Evolutionary conservation across 2,329 filamentous ascomycete species (phyloP), one percentile per base, ranked within the genome.

Genomic region (Calonectria honghensis): DNA sequence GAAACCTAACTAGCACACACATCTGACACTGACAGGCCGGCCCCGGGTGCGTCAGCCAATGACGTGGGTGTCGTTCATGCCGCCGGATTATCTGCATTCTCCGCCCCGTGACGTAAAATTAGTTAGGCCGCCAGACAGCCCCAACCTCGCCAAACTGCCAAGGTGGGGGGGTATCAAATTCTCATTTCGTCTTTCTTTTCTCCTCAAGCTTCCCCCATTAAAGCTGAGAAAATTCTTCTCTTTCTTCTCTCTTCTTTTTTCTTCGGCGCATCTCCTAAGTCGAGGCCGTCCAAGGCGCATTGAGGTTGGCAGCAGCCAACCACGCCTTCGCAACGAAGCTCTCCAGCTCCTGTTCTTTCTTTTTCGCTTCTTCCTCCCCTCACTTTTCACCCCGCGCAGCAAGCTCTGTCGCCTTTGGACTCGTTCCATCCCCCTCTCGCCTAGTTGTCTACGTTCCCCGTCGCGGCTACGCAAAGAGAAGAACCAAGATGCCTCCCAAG

Each of bases 401-500:
- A 88, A 91, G 92, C 87, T 89, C 92, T 94, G 92, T 91, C 79
- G 88, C 91, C 89, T 81, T 85, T 83, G 82, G 86, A 85, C 84
- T 85, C 84, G 81, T 87, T 88, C 87, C 87, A 82, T 84, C 85
- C 84, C 86, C 90, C 87, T 87, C 88, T 84, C 87, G 88, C 85
- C 88, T 87, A 85, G 86, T 86, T 73, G 76, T 86, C 83, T 79
- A 89, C 81, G 86, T 88, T 85, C 86, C 88, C 79, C 87, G 85
- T 83, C 88, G 91, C 83, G 86, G 84, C 80, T 93, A 92, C 89
- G 89, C 89, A 83, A 91, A 90, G 84, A 93, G 90, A 86, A 89
- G 87, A 86, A 90, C 92, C 86, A 99, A 92, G 86, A 99, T 99
- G 97, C 91, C 95, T 88, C 97, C 97, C 86, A 99, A 99, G 92